Percentiles rank a stretch among this genome's conserved stretches.
These are phyloP conservation scores for Byssothecium circinans DNA, from an alignment of 2,329 filamentous ascomycete genomes.

Conservation along the genomic window DNA sequence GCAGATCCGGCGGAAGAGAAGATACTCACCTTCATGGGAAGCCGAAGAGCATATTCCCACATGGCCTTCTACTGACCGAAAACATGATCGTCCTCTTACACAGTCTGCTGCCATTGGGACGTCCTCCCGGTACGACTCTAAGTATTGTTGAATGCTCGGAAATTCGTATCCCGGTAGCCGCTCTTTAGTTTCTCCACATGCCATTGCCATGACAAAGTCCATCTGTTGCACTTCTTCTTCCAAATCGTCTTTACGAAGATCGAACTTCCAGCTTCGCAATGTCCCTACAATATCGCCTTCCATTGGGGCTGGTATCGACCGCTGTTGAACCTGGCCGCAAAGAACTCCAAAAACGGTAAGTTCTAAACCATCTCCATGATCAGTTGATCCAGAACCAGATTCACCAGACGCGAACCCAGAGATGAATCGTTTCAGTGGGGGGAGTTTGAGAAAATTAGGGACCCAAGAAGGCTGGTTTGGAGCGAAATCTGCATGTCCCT, in stretches of 20 bases:
- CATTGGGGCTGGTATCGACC: not conserved
- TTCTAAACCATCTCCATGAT: not conserved
- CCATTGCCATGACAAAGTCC: not conserved
- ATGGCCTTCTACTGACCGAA: not conserved
- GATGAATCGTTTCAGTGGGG: not conserved
- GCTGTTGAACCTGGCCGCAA: not conserved
- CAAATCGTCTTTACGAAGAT: not conserved
- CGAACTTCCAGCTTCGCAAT: not conserved
- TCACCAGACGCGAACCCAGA: not conserved
- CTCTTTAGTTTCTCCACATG: not conserved
- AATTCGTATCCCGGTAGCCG: not conserved
- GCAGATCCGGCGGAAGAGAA: not conserved
- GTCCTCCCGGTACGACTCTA: not conserved
- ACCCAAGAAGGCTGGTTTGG: slow-evolving; percentile 1
- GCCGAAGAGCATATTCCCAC: not conserved
- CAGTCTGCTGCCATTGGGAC: not conserved
- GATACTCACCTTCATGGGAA: not conserved
- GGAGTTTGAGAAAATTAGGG: slow-evolving; percentile 1
- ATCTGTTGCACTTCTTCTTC: not conserved
- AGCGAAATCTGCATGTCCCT: not conserved
- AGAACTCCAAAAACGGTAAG: not conserved
- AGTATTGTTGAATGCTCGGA: not conserved
- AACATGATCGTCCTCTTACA: not conserved
- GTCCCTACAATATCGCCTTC: not conserved
- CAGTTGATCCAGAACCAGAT: not conserved